Evolutionary conservation across 2,329 filamentous ascomycete genomes (phyloP).

Genomic region (Sclerotinia sclerotiorum): DNA sequence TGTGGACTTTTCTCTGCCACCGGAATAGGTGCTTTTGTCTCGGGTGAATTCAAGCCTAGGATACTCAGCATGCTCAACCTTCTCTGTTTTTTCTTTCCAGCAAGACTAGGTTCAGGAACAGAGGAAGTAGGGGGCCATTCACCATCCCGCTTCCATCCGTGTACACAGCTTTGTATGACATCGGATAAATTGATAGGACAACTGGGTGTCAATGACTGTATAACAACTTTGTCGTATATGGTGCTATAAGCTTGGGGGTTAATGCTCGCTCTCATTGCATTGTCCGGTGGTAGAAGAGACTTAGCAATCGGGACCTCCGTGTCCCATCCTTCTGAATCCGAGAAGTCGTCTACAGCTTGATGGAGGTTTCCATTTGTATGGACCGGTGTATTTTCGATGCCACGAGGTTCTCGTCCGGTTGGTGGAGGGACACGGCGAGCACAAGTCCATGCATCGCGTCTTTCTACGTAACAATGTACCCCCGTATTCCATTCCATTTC

Average conservation of each 20-base stretch:
- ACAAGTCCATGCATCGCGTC: slow-evolving; percentile 83
- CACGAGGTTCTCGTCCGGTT: slow-evolving; percentile 41
- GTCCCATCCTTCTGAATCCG: slow-evolving; percentile 35
- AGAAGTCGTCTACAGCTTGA: slow-evolving; percentile 30
- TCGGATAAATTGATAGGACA: slow-evolving; percentile 86
- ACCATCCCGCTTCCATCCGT: slow-evolving; percentile 89
- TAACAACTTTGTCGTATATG: slow-evolving; percentile 86
- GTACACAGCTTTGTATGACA: slow-evolving; percentile 76
- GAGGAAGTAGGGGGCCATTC: slow-evolving; percentile 79
- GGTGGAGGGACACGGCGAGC: slow-evolving; percentile 56
- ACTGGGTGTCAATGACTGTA: slow-evolving; percentile 75
- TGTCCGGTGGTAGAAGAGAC: slow-evolving; percentile 69
- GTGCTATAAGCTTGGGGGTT: slow-evolving; percentile 71
- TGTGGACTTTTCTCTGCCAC: slow-evolving; percentile 20
- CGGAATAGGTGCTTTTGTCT: slow-evolving; percentile 13
- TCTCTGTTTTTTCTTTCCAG: slow-evolving; percentile 31
- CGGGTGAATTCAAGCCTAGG: slow-evolving; percentile 31
- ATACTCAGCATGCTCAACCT: slow-evolving; percentile 37
- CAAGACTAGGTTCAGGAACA: slow-evolving; percentile 42
- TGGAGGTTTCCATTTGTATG: slow-evolving; percentile 35
- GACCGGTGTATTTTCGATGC: slow-evolving; percentile 37
- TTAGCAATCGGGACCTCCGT: slow-evolving; percentile 64
- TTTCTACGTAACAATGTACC: slow-evolving; percentile 72
- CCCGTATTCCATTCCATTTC: slow-evolving; percentile 80
- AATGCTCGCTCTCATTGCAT: slow-evolving; percentile 77